phyloP scores from a whole-genome alignment of 2,329 filamentous ascomycete genomes.

The Thermothelomyces thermophilus region DNA sequence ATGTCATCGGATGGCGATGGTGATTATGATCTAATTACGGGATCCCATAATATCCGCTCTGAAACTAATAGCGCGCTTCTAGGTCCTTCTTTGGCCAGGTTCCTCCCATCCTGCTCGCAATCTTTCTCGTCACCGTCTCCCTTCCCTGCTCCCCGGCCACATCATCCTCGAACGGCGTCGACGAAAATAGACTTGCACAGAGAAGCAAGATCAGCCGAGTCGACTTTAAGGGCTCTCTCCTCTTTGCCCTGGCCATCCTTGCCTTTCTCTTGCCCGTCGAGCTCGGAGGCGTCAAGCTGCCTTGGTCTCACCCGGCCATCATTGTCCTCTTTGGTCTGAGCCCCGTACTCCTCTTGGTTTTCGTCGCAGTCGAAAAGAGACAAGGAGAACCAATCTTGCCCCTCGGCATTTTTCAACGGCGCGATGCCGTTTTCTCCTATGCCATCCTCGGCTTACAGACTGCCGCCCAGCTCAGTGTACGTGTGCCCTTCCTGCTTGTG shows the following conservation, averaged over 20 bases:
- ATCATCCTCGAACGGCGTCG: neutral
- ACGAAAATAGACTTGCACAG: slow-evolving; percentile 6
- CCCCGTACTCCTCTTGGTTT: slow-evolving; percentile 28
- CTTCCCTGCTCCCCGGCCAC: slow-evolving; percentile 28
- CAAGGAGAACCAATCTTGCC: slow-evolving; percentile 54
- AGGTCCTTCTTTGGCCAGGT: slow-evolving; percentile 50
- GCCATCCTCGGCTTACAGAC: slow-evolving; percentile 47
- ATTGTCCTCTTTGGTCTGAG: slow-evolving; percentile 28
- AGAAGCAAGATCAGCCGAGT: slow-evolving; percentile 42
- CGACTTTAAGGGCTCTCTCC: slow-evolving; percentile 50
- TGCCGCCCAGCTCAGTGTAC: slow-evolving; percentile 51
- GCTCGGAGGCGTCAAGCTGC: slow-evolving; percentile 34
- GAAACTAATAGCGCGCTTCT: neutral
- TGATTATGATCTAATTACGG: neutral
- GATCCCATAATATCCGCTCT: too few species aligned
- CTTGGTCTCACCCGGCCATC: slow-evolving; percentile 34
- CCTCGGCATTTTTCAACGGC: slow-evolving; percentile 44
- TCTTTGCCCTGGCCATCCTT: slow-evolving; percentile 35
- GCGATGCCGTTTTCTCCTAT: slow-evolving; percentile 48
- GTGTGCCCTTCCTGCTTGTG: too few species aligned
- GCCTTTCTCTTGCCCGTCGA: slow-evolving; percentile 35
- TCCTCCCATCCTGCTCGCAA: slow-evolving; percentile 47
- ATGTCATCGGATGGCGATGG: slow-evolving; percentile 62
- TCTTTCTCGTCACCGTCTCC: slow-evolving; percentile 32
- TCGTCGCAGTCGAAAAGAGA: slow-evolving; percentile 30